Evolutionary conservation across 257 asterid species (phyloP).

Genomic region (Nicotiana knightiana): DNA sequence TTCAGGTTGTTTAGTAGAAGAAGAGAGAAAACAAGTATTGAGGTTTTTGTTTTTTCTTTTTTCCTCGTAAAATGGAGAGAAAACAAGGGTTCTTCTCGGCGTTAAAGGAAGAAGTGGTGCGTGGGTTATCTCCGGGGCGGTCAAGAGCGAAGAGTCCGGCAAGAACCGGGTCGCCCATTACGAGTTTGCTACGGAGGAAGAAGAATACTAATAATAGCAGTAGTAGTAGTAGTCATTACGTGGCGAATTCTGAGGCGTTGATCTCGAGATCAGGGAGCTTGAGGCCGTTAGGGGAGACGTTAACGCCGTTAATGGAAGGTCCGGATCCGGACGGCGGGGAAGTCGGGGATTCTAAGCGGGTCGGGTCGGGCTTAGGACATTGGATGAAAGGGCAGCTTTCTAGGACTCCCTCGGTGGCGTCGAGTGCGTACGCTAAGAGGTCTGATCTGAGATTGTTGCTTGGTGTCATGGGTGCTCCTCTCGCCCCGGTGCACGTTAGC

Average conservation of each 20-base stretch:
- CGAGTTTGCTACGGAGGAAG: slow-evolving; percentile 58
- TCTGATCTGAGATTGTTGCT: slow-evolving; percentile 87
- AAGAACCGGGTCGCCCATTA: slow-evolving; percentile 60
- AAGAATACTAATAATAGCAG: slow-evolving; percentile 22
- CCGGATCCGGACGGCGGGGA: slow-evolving; percentile 69
- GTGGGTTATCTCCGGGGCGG: slow-evolving; percentile 84
- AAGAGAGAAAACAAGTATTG: not conserved
- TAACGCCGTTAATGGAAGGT: slow-evolving; percentile 74
- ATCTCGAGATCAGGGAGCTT: slow-evolving; percentile 68
- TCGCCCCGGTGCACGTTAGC: slow-evolving; percentile 88
- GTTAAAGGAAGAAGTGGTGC: slow-evolving; percentile 74
- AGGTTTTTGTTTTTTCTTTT: not conserved
- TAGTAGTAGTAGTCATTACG: not conserved
- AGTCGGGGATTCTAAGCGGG: slow-evolving; percentile 51
- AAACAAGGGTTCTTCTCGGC: slow-evolving; percentile 91
- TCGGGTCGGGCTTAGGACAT: slow-evolving; percentile 57
- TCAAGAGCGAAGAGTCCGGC: slow-evolving; percentile 73
- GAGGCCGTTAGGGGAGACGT: slow-evolving; percentile 60
- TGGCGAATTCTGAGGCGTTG: slow-evolving; percentile 23
- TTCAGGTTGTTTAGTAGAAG: not conserved
- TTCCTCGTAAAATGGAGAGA: slow-evolving; percentile 48
- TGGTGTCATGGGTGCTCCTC: slow-evolving; percentile 96
- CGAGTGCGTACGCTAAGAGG: slow-evolving; percentile 41
- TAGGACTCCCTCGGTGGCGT: slow-evolving; percentile 56
- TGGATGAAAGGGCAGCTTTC: slow-evolving; percentile 68